Evolutionary conservation across 2,329 filamentous ascomycete genomes (phyloP), one percentile per base, ranked within the genome.

Genomic region (Didymella arachidicola): DNA sequence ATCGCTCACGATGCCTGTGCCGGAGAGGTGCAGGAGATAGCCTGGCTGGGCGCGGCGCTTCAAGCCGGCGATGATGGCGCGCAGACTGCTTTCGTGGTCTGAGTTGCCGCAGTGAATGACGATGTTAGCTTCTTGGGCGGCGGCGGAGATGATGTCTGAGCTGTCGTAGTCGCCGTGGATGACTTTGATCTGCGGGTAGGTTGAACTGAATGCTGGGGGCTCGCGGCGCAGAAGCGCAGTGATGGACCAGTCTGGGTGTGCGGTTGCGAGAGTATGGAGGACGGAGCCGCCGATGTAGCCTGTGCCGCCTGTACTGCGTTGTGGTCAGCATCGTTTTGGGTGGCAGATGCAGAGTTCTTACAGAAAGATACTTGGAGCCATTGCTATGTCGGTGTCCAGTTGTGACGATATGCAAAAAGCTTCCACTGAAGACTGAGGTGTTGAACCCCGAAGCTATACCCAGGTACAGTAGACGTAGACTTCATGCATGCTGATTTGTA

Each of bases 301-400:
- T 36, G 32, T 87, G 83, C 22, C 78, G 75, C 73, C 75, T 76
- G 52, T 84, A 83, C 82, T 85, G 85, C 2, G 80, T 76, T 36
- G n/a, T 18, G 18, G 32, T 36, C 7, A 36, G 32, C n/a, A 3
- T n/a, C 4, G 32, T 36, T 7, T 6, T n/a, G 32, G 32, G 6
- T n/a, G 32, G 16, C 6, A n/a, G 32, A 36, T 36, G 32, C 3
- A 18, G 32, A 2, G 1, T 18, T 36, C 32, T 7, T 36, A 36
- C 32, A 36, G 32, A n/a, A 36, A 36, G 32, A 36, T 7, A 16
- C 7, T n/a, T 3, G 32, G 32, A 36, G 16, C 14, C 32, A 36
- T 36, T 36, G 32, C 32, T n/a, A 14, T 36, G 16, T 36, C 7
- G 2, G 4, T n/a, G 16, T 6, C 14, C 3, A 14, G 3, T 11